Conservation (phyloP, 2,329 filamentous ascomycete genomes). For the Teratosphaeria gauchensis region DNA sequence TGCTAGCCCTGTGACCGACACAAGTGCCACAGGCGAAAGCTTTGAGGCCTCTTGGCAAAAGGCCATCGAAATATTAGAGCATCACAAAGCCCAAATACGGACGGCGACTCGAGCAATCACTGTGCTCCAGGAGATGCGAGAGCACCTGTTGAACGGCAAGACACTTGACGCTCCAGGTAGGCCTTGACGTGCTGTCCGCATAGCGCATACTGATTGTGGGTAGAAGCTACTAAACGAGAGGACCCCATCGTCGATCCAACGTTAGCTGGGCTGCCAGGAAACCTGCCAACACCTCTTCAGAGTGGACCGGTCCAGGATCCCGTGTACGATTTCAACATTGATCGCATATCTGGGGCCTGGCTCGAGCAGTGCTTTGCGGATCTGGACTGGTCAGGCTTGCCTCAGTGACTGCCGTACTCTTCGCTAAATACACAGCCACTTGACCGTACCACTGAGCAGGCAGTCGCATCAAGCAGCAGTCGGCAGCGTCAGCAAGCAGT, state of each 20-base stretch:
- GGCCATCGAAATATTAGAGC: not conserved
- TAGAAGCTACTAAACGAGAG: not conserved
- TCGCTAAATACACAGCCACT: not conserved
- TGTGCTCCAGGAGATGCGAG: not conserved
- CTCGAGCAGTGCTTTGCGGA: not conserved
- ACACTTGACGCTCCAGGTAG: not conserved
- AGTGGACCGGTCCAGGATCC: not conserved
- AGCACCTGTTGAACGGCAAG: not conserved
- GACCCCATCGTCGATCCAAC: not conserved
- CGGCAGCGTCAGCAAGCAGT: too few species aligned
- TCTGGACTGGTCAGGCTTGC: not conserved
- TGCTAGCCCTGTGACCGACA: not conserved
- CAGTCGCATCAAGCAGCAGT: too few species aligned
- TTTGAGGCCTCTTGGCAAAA: not conserved
- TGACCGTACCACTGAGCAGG: too few species aligned
- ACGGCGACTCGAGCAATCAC: not conserved
- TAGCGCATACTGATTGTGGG: not conserved
- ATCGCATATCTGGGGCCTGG: not conserved
- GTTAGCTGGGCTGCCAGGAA: not conserved
- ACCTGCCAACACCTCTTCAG: not conserved
- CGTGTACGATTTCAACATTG: not conserved
- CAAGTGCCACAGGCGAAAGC: not conserved
- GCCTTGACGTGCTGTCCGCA: not conserved
- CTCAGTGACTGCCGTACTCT: not conserved
- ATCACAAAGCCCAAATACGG: not conserved